These are phyloP conservation scores for Pezizomycotina sp. DNA, from an alignment of 2,329 filamentous ascomycete genomes.

Conservation along the genomic window DNA sequence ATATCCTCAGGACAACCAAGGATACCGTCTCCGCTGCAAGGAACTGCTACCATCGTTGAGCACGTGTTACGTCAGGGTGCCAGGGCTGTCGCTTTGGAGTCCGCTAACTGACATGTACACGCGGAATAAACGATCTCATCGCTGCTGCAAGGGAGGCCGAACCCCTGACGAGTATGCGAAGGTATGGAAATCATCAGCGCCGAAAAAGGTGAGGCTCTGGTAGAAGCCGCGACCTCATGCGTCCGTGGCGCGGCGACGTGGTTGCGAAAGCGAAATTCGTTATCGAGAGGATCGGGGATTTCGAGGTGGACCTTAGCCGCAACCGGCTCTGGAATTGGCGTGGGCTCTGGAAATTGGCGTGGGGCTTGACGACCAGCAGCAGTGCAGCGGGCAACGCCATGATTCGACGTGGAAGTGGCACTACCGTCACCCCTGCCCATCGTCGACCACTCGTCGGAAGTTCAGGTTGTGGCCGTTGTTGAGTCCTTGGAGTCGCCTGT, in stretches of 20 bases:
- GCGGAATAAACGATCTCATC: constrained; percentile 62
- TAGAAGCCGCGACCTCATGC: constrained; percentile 67
- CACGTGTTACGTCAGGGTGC: constrained; percentile 64
- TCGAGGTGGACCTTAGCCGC: constrained; percentile 50
- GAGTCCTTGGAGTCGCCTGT: too few species aligned
- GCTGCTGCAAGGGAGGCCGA: constrained; percentile 67
- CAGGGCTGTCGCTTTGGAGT: constrained; percentile 47
- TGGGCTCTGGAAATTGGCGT: too few species aligned
- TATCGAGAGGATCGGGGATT: constrained; percentile 78
- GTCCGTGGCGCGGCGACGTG: constrained; percentile 78
- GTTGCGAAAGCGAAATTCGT: constrained; percentile 71
- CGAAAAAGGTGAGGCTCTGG: constrained; percentile 57
- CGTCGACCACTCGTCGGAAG: too few species aligned
- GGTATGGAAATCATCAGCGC: constrained; percentile 64
- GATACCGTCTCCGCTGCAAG: constrained; percentile 70
- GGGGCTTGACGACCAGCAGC: too few species aligned
- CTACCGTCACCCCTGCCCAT: too few species aligned
- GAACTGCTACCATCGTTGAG: constrained; percentile 58
- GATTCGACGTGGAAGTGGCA: too few species aligned
- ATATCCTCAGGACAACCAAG: constrained; percentile 65
- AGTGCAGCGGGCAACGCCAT: too few species aligned
- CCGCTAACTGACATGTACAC: constrained; percentile 61
- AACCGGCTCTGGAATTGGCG: too few species aligned
- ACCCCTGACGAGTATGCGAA: constrained; percentile 39
- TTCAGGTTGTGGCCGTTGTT: too few species aligned